These are phyloP conservation scores for Penicillium oxalicum DNA, from an alignment of 2,329 filamentous ascomycete species.

Conservation along the genomic window DNA sequence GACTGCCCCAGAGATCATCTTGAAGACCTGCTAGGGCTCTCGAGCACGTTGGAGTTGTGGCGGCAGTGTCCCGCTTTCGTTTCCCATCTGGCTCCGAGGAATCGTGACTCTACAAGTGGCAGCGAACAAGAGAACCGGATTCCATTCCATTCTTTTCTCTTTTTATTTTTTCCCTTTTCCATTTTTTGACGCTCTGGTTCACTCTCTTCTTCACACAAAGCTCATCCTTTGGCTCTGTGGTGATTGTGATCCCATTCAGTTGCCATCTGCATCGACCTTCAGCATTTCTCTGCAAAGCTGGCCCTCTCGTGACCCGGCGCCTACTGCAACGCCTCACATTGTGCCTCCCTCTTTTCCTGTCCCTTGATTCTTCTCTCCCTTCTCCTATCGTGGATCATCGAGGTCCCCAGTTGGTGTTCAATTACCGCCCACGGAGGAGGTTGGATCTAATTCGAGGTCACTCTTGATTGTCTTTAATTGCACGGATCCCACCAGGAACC, in stretches of 20 bases:
- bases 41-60: neutral
- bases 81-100: neutral
- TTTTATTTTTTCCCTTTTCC: too few species aligned
- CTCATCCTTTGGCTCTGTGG: too few species aligned
- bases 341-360: neutral
- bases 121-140: neutral
- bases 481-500: conserved; percentile 21
- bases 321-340: conserved; percentile 1
- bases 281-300: neutral
- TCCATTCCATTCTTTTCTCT: too few species aligned
- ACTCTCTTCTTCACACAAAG: too few species aligned
- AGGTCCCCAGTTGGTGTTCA: neutral
- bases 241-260: too few species aligned
- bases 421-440: neutral
- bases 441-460: conserved; percentile 12
- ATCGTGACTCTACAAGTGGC: neutral
- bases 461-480: conserved; percentile 21
- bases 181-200: too few species aligned
- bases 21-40: neutral
- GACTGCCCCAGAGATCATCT: neutral
- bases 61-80: conserved; percentile 1
- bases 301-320: neutral
- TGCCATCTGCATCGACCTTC: neutral
- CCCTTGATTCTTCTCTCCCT: neutral
- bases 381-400: conserved; percentile 1